Evolutionary conservation across 1,284 basidiomycete species (phyloP), one percentile per base, ranked within the genome.

Genomic region (Tetrapyrgos nigripes): DNA sequence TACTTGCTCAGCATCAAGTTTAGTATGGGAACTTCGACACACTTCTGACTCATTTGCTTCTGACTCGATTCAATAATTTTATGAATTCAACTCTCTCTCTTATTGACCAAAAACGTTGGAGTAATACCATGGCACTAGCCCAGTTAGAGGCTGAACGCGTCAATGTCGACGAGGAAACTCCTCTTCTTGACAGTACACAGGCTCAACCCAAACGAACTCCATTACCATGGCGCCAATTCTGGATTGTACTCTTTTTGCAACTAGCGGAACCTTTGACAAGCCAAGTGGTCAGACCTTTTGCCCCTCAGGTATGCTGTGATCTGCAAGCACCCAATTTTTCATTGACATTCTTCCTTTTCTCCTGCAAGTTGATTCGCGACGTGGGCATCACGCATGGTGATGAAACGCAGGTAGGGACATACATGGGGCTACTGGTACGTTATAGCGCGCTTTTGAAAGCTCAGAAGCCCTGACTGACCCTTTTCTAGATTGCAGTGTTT

Each of bases 231-330:
- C 76, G 78, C 53, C 89, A 91, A 73, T 82, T 91, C 62, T 81
- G 79, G 28, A 83, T 91, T 62, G 74, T 90, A 13, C 68, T 91
- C 53, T 75, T 89, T 63, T 76, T 90, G 46, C 89, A 92, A 70
- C 71, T 89, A 45, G 76, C 84, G 45, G 87, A 88, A 65, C 86
- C 88, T 11, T 67, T 89, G 60, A 84, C 85, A 2, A 85, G 83
- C 24, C 84, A 89, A 62, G 86, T 92, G 64, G 91, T 93, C 62
- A 87, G 86, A 50, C 92, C 91, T 0, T 90, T 90, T 64, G 79
- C 85, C 43, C 84, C 83, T 10, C 81, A 87, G 77, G 86, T 85
- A 56, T 50, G 26, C 21, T n/a, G n/a, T n/a, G n/a, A n/a, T n/a
- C n/a, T n/a, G n/a, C n/a, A n/a, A n/a, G n/a, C n/a, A n/a, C n/a